Base-by-base conservation (phyloP, 2,329 filamentous ascomycete genomes). In the Tolypocladium album region DNA sequence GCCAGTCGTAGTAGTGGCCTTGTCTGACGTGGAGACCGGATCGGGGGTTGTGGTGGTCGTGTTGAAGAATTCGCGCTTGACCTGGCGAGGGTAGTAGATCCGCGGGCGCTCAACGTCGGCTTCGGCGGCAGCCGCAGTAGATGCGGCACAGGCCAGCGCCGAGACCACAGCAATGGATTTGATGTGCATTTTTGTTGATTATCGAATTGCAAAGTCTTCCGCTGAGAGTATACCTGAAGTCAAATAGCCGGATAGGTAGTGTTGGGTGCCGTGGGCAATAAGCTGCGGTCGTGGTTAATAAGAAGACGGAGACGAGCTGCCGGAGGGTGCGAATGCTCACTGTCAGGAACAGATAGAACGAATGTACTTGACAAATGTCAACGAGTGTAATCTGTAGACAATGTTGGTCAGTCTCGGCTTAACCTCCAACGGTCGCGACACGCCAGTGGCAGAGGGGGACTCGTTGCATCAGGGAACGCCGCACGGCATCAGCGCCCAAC, bases 361-460 rank as follows among this genome's bases (percentile, higher is more conserved):
- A 84, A 75, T 82, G 82, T 82, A 82, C 76, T 81, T 83, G 82
- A 83, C 80, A 76, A 67, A 65, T 75, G 75, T 79, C 77, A 82
- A 83, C 69, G 78, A 82, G 74, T 71, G 80, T 79, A 66, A 61
- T 71, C 68, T 71, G 39, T 1, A 15, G 22, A 15, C 13, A 20
- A 31, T 31, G 62, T 68, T 57, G 67, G 67, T 58, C 4, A 20
- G 9, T n/a, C 17, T 55, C 38, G 6, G 6, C 11, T 9, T 13
- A 9, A 12, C 1, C 34, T 34, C 17, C 8, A 53, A 17, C 8
- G 9, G 11, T n/a, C 8, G 50, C 50, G 27, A 13, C 11, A n/a
- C 2, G 47, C 17, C 47, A 6, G 17, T 15, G 50, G 34, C 15
- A 4, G 11, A 17, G 5, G 12, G 27, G 47, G 15, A 8, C 24